Evolutionary conservation across 2,329 filamentous ascomycete genomes (phyloP).

Genomic region (Apiospora koreana): DNA sequence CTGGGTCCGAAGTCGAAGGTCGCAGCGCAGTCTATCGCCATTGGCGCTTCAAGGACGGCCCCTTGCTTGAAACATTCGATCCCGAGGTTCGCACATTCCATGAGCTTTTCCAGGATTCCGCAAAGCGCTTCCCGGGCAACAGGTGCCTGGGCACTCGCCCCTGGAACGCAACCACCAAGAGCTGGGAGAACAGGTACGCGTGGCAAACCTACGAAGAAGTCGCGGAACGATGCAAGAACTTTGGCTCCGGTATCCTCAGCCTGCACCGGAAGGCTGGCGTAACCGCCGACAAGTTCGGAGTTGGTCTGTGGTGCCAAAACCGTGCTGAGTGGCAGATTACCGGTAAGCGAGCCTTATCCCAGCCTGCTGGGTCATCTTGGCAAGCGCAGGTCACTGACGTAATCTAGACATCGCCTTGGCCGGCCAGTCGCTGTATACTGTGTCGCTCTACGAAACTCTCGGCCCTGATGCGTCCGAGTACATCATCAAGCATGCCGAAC

Average conservation of each 20-base stretch:
- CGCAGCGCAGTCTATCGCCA: conserved; percentile 81
- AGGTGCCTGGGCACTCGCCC: conserved; percentile 79
- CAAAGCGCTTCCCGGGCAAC: conserved; percentile 62
- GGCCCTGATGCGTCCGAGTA: conserved; percentile 90
- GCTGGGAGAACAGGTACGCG: conserved; percentile 71
- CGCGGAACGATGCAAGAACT: conserved; percentile 76
- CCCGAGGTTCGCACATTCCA: conserved; percentile 72
- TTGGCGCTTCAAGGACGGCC: conserved; percentile 72
- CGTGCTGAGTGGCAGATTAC: conserved; percentile 87
- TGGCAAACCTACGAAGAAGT: conserved; percentile 85
- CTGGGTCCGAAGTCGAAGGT: conserved; percentile 71
- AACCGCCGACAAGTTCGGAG: conserved; percentile 65
- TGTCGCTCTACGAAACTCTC: conserved; percentile 95
- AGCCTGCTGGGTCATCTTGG: neutral
- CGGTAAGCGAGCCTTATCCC: conserved; percentile 44
- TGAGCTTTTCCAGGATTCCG: conserved; percentile 75
- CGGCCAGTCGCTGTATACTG: conserved; percentile 84
- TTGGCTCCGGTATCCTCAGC: conserved; percentile 84
- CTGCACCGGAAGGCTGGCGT: conserved; percentile 75
- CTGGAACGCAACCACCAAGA: conserved; percentile 74
- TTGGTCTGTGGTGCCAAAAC: conserved; percentile 87
- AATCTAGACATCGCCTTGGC: conserved; percentile 75
- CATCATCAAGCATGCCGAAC: conserved; percentile 87
- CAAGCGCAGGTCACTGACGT: conserved; percentile 16
- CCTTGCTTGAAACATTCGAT: conserved; percentile 71